Base-by-base conservation (phyloP, 2,329 filamentous ascomycete species). In the Magnaporthiopsis incrustans region DNA sequence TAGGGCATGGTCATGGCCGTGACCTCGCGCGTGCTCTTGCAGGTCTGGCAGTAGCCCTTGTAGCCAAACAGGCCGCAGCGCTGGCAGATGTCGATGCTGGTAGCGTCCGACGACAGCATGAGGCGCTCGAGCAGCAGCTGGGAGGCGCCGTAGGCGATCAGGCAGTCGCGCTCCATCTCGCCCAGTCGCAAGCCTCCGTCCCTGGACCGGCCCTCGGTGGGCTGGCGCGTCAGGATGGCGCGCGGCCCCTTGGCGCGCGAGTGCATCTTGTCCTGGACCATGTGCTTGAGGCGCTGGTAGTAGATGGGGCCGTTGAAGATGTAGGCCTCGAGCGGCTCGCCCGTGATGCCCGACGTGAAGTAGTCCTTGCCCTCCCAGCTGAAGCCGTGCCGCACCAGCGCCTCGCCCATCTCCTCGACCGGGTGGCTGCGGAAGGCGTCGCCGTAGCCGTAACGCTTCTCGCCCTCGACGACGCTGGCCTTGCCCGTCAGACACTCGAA, bases 191-290 rank as follows among this genome's bases (percentile, higher is more conserved):
- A 81, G 75, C 95, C 95, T 76, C 95, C 95, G 68, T 96, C 91
- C 65, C 94, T 82, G 11, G 93, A 96, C 70, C 95, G 87, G 81
- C 95, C 95, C 79, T 99, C 95, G 0, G 94, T 99, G 0, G 95
- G 95, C 75, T 99, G 95, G 12, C 95, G 88, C 0, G 95, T 99
- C 32, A 99, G 82, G 68, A 97, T 95, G 32, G 94, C 94, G 15
- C 91, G 85, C 0, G 95, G 96, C 0, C 96, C 96, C 18, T 92
- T 89, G 2, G 94, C 88, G 67, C 95, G 91, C 38, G 91, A 94
- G 78, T 99, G 95, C 95, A 99, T 98, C 80, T 99, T 99, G 75
- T 99, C 95, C 76, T 98, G 93, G 4, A 99, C 95, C 95, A 99
- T 99, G 83, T 99, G 95, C 84, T 99, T 99, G 68, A 99, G 86